phyloP scores from a whole-genome alignment of 2,329 filamentous ascomycete species.

The Trichoderma koningiopsis region DNA sequence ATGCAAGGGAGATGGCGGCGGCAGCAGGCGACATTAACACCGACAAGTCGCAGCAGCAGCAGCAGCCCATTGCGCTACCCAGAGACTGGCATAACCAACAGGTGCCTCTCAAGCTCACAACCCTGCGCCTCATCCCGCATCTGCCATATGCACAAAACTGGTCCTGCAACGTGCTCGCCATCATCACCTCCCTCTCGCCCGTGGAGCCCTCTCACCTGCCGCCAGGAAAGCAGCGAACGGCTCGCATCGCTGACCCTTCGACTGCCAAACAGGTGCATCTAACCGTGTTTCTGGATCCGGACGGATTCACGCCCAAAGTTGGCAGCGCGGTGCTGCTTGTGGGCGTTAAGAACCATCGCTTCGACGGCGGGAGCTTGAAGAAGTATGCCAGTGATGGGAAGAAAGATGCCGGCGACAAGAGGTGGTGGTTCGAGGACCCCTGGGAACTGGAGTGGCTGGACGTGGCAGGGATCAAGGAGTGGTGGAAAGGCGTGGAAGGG shows the following conservation, averaged over 20 bases:
- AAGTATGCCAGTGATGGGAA: constrained; percentile 47
- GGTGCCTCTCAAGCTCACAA: constrained; percentile 54
- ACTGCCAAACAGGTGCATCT: constrained; percentile 55
- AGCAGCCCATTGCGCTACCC: constrained; percentile 42
- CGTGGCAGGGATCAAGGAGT: constrained; percentile 46
- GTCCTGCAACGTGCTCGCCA: constrained; percentile 57
- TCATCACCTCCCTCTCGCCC: constrained; percentile 51
- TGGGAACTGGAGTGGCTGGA: constrained; percentile 52
- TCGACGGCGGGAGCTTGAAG: constrained; percentile 51
- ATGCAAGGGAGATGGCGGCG: not conserved
- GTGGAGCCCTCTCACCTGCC: constrained; percentile 53
- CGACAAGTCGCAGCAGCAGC: not conserved
- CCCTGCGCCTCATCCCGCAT: constrained; percentile 51
- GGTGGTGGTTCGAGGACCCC: constrained; percentile 58
- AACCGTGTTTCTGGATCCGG: constrained; percentile 57
- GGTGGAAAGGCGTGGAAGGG: constrained; percentile 45
- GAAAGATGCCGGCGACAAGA: constrained; percentile 35
- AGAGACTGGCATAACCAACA: constrained; percentile 46
- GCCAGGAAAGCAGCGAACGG: constrained; percentile 54
- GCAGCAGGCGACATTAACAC: constrained; percentile 18
- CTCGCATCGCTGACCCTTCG: constrained; percentile 54
- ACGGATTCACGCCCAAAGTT: constrained; percentile 48
- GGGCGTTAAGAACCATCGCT: constrained; percentile 60
- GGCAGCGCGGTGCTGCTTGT: constrained; percentile 55
- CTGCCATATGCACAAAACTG: constrained; percentile 61